These are phyloP conservation scores for Aspergillus fumigatus DNA, from an alignment of 2,329 filamentous ascomycete genomes.

Conservation along the genomic window DNA sequence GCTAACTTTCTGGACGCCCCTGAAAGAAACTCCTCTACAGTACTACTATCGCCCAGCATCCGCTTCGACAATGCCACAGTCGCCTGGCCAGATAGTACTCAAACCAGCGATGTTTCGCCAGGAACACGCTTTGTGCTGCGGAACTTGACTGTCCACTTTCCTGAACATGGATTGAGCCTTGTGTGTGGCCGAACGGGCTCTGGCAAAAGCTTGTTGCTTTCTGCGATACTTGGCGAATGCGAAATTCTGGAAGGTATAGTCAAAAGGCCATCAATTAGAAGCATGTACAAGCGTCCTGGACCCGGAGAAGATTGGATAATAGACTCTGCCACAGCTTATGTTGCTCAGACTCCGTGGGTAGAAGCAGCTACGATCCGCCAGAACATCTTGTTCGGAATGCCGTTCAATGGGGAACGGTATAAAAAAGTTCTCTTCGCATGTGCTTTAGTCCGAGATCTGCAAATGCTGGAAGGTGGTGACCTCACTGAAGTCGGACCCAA, in stretches of 20 bases:
- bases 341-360: constrained; percentile 74
- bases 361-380: constrained; percentile 71
- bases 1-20: constrained; percentile 66
- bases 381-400: constrained; percentile 70
- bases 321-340: constrained; percentile 64
- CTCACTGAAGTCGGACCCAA: constrained; percentile 73
- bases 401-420: constrained; percentile 62
- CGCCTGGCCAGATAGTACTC: constrained; percentile 62
- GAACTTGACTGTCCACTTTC: constrained; percentile 54
- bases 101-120: constrained; percentile 2
- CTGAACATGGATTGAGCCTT: constrained; percentile 64
- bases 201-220: constrained; percentile 69
- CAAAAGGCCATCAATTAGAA: constrained; percentile 46
- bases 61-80: constrained; percentile 63
- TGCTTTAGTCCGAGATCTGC: constrained; percentile 66
- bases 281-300: constrained; percentile 19
- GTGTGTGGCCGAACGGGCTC: constrained; percentile 72
- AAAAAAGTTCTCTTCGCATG: constrained; percentile 64
- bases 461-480: constrained; percentile 68
- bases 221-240: constrained; percentile 67
- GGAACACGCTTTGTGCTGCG: constrained; percentile 54
- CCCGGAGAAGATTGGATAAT: constrained; percentile 58
- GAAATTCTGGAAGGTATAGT: constrained; percentile 62
- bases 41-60: constrained; percentile 55
- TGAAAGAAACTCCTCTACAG: constrained; percentile 54